Evolutionary conservation across 805 yeast genomes (phyloP), one percentile per base, ranked within the genome.

Genomic region (Wickerhamomyces alni): DNA sequence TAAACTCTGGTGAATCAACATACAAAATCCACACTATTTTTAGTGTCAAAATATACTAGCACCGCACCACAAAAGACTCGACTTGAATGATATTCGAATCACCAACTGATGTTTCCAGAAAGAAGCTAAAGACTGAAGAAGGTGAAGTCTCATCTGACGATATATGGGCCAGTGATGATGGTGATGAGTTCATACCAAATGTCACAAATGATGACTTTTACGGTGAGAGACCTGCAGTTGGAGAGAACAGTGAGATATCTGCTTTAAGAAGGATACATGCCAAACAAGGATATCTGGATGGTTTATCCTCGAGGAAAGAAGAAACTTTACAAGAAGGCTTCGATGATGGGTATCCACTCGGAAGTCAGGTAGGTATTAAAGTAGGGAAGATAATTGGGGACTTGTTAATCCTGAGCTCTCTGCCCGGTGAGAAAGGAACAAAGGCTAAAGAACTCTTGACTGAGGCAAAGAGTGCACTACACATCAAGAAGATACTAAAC

Each of bases 241-340:
- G 28, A 1, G 57, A 54, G 34, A 45, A 32, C 12, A 38, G 40
- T 2, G 68, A 64, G 24, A 49, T 58, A 5, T 55, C 64, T 8
- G 71, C 72, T 9, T 48, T 82, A 35, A 63, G 74, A 48, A 62
- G 89, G 24, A 70, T 68, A 9, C 96, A 89, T 55, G 69, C 68
- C 8, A 85, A 84, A 46, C 82, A 82, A 45, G 98, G 97, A 0
- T 89, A 86, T 49, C 60, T 87, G 5, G 95, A 83, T 44, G 98
- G 97, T 0, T 54, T 89, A 6, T 67, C 86, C 1, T 61, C 58
- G 13, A 75, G 87, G 5, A 81, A 86, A 50, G 94, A 85, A 47
- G 59, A 61, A 8, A 75, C 81, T 30, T 62, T 87, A 18, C 97
- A 89, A 54, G 54, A 64, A 11, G 96, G 96, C 0, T 89, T 91